Conservation (phyloP, 805 yeast genomes). For the Sugiyamaella floridensis region DNA sequence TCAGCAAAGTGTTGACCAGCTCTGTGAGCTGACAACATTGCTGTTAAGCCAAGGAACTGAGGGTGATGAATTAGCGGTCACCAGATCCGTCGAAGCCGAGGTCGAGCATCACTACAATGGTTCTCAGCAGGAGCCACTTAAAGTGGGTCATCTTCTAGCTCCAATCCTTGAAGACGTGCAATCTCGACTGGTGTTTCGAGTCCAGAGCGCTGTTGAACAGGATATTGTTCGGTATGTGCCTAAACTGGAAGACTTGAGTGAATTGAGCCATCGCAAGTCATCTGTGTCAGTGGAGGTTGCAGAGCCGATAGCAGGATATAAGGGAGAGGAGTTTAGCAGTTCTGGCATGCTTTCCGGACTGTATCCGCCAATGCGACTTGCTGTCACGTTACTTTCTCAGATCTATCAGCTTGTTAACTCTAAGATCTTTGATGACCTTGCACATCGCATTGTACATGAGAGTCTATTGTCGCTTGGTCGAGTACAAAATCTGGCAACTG, state of each 20-base stretch:
- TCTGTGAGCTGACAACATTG: conserved; percentile 71
- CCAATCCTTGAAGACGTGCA: conserved; percentile 75
- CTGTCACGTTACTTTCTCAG: conserved; percentile 63
- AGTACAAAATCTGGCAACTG: conserved; percentile 42
- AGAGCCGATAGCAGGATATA: not conserved
- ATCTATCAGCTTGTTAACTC: conserved; percentile 76
- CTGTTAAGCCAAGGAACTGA: conserved; percentile 35
- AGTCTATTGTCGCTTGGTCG: conserved; percentile 56
- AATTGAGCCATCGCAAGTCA: conserved; percentile 1
- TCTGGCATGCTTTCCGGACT: conserved; percentile 25
- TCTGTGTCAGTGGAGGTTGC: not conserved
- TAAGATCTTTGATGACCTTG: conserved; percentile 74
- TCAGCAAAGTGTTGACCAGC: conserved; percentile 57
- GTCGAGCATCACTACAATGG: conserved; percentile 33
- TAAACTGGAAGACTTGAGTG: conserved; percentile 53
- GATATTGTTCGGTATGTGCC: conserved; percentile 63
- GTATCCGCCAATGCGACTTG: conserved; percentile 66
- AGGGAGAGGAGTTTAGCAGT: not conserved
- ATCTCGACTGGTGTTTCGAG: conserved; percentile 69
- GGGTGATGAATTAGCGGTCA: conserved; percentile 7
- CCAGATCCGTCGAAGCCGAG: conserved; percentile 24
- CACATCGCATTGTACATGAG: conserved; percentile 78
- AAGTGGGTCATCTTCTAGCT: conserved; percentile 40
- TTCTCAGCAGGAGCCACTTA: conserved; percentile 19
- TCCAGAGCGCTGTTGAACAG: conserved; percentile 64